phyloP scores from a whole-genome alignment of 805 yeast species.

The Schwanniomyces sp. region DNA sequence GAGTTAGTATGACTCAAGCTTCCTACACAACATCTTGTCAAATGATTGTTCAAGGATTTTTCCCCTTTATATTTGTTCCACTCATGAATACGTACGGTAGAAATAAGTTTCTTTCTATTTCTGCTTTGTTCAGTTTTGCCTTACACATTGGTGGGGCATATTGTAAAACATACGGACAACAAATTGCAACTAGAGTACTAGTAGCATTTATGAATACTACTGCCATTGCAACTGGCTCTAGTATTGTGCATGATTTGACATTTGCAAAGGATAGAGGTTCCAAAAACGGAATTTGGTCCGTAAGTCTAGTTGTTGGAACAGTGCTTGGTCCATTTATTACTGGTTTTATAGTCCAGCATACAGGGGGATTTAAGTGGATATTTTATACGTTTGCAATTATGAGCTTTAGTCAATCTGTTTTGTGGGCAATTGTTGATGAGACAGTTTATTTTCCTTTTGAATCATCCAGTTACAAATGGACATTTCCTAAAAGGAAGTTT shows the following conservation, averaged over 20 bases:
- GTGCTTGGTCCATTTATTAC: conserved; percentile 15
- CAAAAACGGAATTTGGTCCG: conserved; percentile 15
- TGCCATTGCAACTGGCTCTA: conserved; percentile 12
- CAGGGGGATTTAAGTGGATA: conserved; percentile 10
- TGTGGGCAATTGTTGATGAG: conserved; percentile 8
- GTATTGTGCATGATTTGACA: conserved; percentile 12
- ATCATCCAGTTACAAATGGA: conserved; percentile 3
- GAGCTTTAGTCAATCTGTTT: conserved; percentile 10
- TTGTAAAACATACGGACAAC: conserved; percentile 9
- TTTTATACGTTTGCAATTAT: conserved; percentile 13
- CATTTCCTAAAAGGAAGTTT: conserved; percentile 3
- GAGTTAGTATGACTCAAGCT: conserved; percentile 5
- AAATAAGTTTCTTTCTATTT: conserved; percentile 7
- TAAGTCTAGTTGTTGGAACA: conserved; percentile 12
- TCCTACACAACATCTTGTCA: conserved; percentile 9
- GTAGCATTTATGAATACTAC: conserved; percentile 11
- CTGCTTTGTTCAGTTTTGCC: conserved; percentile 9
- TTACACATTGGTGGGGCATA: conserved; percentile 12
- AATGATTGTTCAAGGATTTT: conserved; percentile 6
- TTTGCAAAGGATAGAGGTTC: conserved; percentile 14
- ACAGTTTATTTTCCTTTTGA: conserved; percentile 8
- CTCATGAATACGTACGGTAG: conserved; percentile 15
- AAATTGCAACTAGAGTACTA: conserved; percentile 12
- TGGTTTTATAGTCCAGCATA: conserved; percentile 11
- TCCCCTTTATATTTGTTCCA: conserved; percentile 12